A percentile compares a stretch with the other conserved stretches of the same genome.
phyloP scores from a whole-genome alignment of 495 filamentous ascomycete genomes.

The Hyaloscypha hepaticicola region DNA sequence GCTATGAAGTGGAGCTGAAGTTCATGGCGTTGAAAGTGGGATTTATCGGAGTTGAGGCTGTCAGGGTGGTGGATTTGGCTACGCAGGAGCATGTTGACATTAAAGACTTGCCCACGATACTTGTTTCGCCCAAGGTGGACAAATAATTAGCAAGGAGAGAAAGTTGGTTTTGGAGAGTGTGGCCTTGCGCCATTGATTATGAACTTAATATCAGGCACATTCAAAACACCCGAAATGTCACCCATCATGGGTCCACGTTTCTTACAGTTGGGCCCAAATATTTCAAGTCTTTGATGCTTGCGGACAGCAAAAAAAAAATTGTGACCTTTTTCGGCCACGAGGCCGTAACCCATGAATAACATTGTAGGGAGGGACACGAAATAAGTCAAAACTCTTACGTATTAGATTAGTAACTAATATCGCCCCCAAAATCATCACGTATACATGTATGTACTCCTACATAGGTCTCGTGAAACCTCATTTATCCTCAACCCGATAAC shows the following conservation, averaged over 20 bases:
- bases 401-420: not conserved
- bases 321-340: too few species aligned
- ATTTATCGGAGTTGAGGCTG: slow-evolving; percentile 71
- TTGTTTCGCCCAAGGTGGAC: slow-evolving; percentile 41
- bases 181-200: not conserved
- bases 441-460: too few species aligned
- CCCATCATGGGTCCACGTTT: too few species aligned
- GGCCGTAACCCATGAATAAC: not conserved
- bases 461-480: too few species aligned
- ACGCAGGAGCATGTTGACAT: slow-evolving; percentile 83
- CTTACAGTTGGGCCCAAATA: too few species aligned
- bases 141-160: not conserved
- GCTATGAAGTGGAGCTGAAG: slow-evolving; percentile 74
- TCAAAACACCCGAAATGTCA: too few species aligned
- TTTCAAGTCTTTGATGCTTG: too few species aligned
- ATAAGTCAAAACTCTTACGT: not conserved
- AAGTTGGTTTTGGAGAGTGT: not conserved
- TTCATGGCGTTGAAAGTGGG: slow-evolving; percentile 77
- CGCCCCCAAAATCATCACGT: not conserved
- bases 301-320: too few species aligned
- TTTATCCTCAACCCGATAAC: not conserved
- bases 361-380: not conserved
- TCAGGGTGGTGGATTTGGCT: slow-evolving; percentile 78
- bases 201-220: not conserved
- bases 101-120: slow-evolving; percentile 71